phyloP scores from a whole-genome alignment of 805 yeast species.

The Spathaspora girioi region DNA sequence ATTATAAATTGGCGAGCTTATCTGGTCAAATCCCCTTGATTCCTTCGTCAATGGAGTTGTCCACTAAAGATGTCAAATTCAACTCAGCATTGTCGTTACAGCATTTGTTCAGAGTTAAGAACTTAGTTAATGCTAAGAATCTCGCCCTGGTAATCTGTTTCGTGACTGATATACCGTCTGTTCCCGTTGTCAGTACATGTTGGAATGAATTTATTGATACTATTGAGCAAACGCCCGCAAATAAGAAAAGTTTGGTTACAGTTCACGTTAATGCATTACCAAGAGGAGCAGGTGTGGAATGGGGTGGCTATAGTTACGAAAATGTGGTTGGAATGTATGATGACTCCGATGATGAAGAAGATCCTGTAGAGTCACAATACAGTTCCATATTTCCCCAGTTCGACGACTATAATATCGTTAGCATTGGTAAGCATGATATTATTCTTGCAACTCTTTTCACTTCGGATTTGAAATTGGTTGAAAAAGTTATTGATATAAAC shows the following conservation, averaged over 20 bases:
- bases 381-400: constrained; percentile 3
- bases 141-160: constrained; percentile 55
- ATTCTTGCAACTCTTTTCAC: constrained; percentile 13
- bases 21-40: constrained; percentile 91
- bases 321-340: constrained; percentile 32
- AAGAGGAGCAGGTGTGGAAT: constrained; percentile 61
- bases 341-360: constrained; percentile 42
- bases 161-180: constrained; percentile 32
- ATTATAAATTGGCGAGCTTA: constrained; percentile 50
- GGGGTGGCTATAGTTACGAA: constrained; percentile 64
- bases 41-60: constrained; percentile 64
- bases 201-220: constrained; percentile 44
- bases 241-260: constrained; percentile 37
- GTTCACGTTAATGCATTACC: constrained; percentile 61
- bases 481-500: constrained; percentile 6
- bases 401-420: constrained; percentile 11
- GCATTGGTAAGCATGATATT: constrained; percentile 7
- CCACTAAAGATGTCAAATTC: constrained; percentile 13
- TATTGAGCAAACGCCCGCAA: constrained; percentile 14
- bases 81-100: constrained; percentile 63
- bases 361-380: constrained; percentile 4
- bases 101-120: constrained; percentile 63
- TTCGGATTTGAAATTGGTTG: constrained; percentile 8
- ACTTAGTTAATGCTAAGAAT: constrained; percentile 44
- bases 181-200: constrained; percentile 26